Percentiles rank a stretch among this genome's conserved stretches.
Conservation (phyloP, 371 early-diverging fungal species). For the Mucor indicus region DNA sequence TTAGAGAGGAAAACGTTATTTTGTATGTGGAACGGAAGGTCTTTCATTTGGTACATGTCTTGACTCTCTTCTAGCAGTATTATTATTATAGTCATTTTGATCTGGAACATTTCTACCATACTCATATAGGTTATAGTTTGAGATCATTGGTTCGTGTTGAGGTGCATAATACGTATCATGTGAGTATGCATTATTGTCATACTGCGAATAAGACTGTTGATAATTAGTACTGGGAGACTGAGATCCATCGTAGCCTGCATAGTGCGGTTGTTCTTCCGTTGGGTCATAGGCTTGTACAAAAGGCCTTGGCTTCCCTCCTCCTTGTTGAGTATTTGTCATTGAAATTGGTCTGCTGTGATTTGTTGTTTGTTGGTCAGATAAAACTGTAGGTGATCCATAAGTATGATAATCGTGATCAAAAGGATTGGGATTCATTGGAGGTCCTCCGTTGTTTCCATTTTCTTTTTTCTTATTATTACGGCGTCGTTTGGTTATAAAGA, state of each 20-base stretch:
- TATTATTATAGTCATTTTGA: too few relatives aligned
- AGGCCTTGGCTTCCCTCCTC: conserved; percentile 10
- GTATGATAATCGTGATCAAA: conserved; percentile 8
- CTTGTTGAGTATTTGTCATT: not conserved
- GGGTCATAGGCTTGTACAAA: conserved; percentile 24
- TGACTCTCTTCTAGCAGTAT: too few relatives aligned
- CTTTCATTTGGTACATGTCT: too few relatives aligned
- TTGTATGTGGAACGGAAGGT: too few relatives aligned
- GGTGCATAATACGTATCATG: conserved; percentile 9
- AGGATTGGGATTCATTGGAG: conserved; percentile 1
- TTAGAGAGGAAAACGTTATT: too few relatives aligned
- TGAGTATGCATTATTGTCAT: conserved; percentile 1
- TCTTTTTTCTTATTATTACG: not conserved
- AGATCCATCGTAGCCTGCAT: not conserved
- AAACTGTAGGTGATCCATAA: conserved; percentile 7
- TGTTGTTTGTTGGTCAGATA: conserved; percentile 1
- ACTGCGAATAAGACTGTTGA: conserved; percentile 4
- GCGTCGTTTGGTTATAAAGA: conserved; percentile 8
- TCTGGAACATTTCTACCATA: too few relatives aligned
- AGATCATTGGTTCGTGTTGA: conserved; percentile 14
- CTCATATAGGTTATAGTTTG: too few relatives aligned
- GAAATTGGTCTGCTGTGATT: conserved; percentile 3
- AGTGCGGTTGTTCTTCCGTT: not conserved
- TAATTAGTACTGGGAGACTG: not conserved
- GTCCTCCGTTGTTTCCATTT: not conserved